Percentiles rank a stretch among this genome's conserved stretches.
Conservation (phyloP, 2,329 filamentous ascomycete genomes). For the Ampelomyces quisqualis region DNA sequence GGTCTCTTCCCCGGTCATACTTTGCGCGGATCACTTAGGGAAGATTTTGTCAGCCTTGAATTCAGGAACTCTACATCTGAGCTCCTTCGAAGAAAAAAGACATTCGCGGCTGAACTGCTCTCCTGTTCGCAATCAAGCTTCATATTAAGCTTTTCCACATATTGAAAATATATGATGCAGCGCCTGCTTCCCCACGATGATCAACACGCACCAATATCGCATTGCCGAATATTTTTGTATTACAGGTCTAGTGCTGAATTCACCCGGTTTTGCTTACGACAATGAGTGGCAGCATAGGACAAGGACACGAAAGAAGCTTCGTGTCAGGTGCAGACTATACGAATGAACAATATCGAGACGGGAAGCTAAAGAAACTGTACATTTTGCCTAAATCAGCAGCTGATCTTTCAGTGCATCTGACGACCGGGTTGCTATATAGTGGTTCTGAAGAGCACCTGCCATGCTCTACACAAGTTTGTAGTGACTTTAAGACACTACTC, state of each 20-base stretch:
- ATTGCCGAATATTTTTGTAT: neutral
- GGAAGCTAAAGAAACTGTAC: neutral
- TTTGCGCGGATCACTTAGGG: too few relatives aligned
- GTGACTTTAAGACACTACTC: too few relatives aligned
- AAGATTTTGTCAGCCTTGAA: neutral
- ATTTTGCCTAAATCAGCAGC: too few relatives aligned
- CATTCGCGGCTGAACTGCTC: constrained; percentile 18
- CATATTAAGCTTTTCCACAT: constrained; percentile 22
- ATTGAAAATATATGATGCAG: constrained; percentile 10
- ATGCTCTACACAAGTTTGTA: too few relatives aligned
- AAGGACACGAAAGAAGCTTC: constrained; percentile 7
- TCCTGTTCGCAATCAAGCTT: constrained; percentile 28
- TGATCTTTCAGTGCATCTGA: too few relatives aligned
- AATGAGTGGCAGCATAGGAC: too few relatives aligned
- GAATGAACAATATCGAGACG: neutral
- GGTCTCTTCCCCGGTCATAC: neutral
- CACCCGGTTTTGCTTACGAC: too few relatives aligned
- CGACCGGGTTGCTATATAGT: too few relatives aligned
- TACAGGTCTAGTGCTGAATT: neutral
- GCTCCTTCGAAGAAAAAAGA: neutral
- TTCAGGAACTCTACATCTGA: neutral
- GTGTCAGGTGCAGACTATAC: neutral
- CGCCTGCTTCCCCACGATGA: constrained; percentile 19
- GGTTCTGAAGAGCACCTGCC: too few relatives aligned
- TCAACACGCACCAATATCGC: neutral